Conservation (phyloP, 768 basidiomycete species). For the Xerocomellus intermedius region DNA sequence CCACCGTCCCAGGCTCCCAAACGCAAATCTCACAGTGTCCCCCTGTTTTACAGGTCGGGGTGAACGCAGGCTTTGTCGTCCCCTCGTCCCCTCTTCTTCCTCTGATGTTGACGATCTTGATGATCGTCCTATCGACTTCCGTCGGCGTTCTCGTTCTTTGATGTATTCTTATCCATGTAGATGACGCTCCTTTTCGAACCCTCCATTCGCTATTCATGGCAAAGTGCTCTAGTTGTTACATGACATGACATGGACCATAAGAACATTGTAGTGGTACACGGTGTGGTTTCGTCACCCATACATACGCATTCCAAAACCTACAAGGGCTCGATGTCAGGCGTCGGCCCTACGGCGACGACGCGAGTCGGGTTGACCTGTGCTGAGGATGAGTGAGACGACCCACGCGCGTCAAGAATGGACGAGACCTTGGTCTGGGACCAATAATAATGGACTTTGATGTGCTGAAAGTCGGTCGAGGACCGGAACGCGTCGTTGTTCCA, state of each 20-base stretch:
- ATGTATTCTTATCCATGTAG: not conserved
- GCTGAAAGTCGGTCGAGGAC: constrained; percentile 83
- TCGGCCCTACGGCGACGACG: constrained; percentile 74
- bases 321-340: constrained; percentile 64
- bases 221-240: not conserved
- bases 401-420: not conserved
- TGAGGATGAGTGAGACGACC: not conserved
- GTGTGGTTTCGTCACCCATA: not conserved
- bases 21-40: constrained; percentile 28
- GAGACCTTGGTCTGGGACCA: constrained; percentile 32
- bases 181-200: not conserved
- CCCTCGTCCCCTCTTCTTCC: constrained; percentile 9
- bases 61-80: constrained; percentile 11
- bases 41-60: not conserved
- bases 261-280: constrained; percentile 7
- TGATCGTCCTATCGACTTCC: constrained; percentile 24
- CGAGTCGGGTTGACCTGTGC: constrained; percentile 73
- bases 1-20: constrained; percentile 8
- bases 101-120: constrained; percentile 25
- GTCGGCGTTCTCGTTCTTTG: constrained; percentile 28
- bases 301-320: constrained; percentile 18
- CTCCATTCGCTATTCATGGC: not conserved
- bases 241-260: not conserved
- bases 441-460: constrained; percentile 51
- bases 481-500: constrained; percentile 90